Conservation (phyloP, 1,284 basidiomycete genomes). For the Ceratobasidium theobromae region DNA sequence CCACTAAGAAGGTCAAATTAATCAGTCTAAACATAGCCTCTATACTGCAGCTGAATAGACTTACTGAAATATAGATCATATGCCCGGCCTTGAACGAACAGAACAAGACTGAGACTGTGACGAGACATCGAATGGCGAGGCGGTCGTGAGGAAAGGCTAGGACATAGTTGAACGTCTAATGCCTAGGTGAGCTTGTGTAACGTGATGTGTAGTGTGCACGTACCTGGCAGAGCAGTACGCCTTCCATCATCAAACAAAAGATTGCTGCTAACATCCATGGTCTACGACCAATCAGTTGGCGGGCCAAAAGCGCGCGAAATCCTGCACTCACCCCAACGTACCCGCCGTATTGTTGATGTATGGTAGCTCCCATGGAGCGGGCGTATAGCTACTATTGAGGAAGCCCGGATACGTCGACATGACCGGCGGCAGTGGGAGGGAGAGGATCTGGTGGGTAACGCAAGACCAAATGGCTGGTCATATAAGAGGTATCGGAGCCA, state of each 20-base stretch:
- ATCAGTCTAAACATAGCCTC: neutral
- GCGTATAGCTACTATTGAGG: conserved; percentile 20
- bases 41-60: neutral
- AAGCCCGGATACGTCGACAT: conserved; percentile 27
- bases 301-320: neutral
- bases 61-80: conserved; percentile 13
- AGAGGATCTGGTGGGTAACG: neutral
- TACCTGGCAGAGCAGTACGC: conserved; percentile 15
- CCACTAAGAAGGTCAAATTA: neutral
- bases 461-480: neutral
- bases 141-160: conserved; percentile 1
- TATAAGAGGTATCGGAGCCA: conserved; percentile 9
- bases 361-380: neutral
- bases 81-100: conserved; percentile 24
- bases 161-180: conserved; percentile 14
- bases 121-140: neutral
- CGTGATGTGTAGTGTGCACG: neutral
- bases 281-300: neutral
- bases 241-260: conserved; percentile 21
- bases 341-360: conserved; percentile 15
- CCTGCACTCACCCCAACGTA: conserved; percentile 9
- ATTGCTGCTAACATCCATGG: conserved; percentile 20
- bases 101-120: neutral
- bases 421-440: neutral
- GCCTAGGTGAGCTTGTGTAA: neutral